Percentiles rank a stretch among this genome's conserved stretches.
phyloP scores from a whole-genome alignment of 192 early-diverging fungal genomes.

The Pecoramyces ruminantium region DNA sequence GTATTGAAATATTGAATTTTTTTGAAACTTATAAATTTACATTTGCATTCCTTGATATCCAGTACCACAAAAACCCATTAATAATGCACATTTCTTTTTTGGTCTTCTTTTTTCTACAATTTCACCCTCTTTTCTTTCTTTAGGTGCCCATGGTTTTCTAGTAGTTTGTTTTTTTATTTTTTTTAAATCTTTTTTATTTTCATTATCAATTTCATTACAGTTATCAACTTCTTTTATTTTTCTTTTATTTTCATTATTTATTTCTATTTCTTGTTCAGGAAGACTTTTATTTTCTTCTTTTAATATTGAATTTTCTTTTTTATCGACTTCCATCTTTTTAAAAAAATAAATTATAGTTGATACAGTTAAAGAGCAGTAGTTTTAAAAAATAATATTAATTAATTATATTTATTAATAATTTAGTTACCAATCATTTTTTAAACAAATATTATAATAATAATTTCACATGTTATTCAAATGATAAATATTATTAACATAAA shows the following conservation, averaged over 20 bases:
- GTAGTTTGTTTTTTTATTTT: not conserved
- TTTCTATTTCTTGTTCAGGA: not conserved
- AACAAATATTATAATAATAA: no score
- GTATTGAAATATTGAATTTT: slow-evolving; percentile 8
- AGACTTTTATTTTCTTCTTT: not conserved
- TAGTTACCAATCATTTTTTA: no score
- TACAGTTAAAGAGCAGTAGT: no score
- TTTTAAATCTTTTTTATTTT: not conserved
- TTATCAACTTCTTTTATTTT: not conserved
- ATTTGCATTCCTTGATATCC: slow-evolving; percentile 96
- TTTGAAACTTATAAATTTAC: slow-evolving; percentile 16
- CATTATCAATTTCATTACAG: not conserved
- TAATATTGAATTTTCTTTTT: not conserved
- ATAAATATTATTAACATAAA: no score
- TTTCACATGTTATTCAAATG: no score
- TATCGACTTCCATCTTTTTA: not conserved
- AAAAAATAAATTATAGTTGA: not conserved
- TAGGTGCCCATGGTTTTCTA: not conserved
- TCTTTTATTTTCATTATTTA: not conserved
- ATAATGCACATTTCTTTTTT: slow-evolving; percentile 73
- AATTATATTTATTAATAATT: no score
- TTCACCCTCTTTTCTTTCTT: not conserved
- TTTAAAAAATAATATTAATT: no score
- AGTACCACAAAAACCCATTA: slow-evolving; percentile 88
- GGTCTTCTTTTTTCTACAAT: slow-evolving; percentile 17